Conservation (phyloP, 176 grass and related monocot species). For the Otatea glauca region DNA sequence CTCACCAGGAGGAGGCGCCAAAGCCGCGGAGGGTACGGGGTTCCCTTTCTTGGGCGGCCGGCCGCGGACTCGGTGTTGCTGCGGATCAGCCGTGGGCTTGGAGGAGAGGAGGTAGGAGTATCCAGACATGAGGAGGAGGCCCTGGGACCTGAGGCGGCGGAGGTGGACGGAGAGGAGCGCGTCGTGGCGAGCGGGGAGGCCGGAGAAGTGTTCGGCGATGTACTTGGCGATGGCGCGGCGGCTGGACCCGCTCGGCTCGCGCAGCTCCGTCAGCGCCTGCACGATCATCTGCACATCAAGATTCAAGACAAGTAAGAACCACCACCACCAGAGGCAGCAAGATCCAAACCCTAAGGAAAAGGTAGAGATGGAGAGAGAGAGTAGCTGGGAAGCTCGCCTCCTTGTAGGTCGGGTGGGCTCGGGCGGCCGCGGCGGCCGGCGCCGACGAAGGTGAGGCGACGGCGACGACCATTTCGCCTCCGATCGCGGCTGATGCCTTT, state of each 20-base stretch:
- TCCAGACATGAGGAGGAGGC: constrained; percentile 41
- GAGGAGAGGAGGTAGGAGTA: constrained; percentile 36
- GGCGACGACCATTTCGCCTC: constrained; percentile 31
- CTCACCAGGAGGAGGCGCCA: neutral
- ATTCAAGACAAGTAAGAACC: neutral
- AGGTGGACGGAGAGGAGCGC: constrained; percentile 54
- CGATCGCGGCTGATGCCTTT: neutral
- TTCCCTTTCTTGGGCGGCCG: constrained; percentile 30
- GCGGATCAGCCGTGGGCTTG: neutral
- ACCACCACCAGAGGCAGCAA: constrained; percentile 2
- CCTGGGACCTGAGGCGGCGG: constrained; percentile 47
- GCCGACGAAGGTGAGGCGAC: constrained; percentile 41
- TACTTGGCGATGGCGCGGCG: constrained; percentile 45
- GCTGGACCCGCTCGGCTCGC: constrained; percentile 37
- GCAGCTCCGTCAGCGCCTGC: constrained; percentile 49
- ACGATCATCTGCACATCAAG: constrained; percentile 53
- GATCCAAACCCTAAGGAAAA: neutral
- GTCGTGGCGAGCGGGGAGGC: constrained; percentile 45
- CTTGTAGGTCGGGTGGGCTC: constrained; percentile 44
- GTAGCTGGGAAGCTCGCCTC: constrained; percentile 34
- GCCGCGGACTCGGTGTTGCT: constrained; percentile 26
- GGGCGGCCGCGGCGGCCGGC: constrained; percentile 23
- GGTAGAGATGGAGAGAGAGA: neutral
- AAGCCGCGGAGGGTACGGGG: neutral
- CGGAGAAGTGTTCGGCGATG: constrained; percentile 53